Evolutionary conservation across 2,329 filamentous ascomycete genomes (phyloP).

Genomic region (Trichoderma citrinoviride): DNA sequence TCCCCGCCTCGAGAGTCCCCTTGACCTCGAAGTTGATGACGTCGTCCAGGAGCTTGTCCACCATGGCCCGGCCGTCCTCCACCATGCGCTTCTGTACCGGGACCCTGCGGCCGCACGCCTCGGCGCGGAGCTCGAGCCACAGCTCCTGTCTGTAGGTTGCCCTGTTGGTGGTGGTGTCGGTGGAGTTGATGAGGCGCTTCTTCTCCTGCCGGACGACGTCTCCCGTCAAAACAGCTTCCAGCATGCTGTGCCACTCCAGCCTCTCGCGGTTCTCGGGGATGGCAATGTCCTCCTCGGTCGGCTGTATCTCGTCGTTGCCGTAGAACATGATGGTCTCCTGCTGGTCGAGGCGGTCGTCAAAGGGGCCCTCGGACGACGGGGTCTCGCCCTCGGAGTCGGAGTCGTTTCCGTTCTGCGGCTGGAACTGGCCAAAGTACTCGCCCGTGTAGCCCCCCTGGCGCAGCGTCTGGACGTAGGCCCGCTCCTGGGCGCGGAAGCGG

Average conservation of each 20-base stretch:
- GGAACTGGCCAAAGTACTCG: constrained; percentile 73
- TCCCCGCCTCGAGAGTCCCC: constrained; percentile 86
- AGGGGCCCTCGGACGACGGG: constrained; percentile 77
- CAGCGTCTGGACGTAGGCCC: constrained; percentile 89
- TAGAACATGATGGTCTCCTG: constrained; percentile 92
- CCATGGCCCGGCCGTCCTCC: constrained; percentile 73
- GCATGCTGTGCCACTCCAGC: constrained; percentile 97
- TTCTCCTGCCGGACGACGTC: constrained; percentile 98
- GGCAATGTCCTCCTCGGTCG: constrained; percentile 83
- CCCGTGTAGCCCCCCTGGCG: constrained; percentile 63
- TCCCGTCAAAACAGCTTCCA: constrained; percentile 90
- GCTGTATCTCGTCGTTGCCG: constrained; percentile 83
- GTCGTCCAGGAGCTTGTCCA: constrained; percentile 76
- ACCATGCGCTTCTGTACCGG: constrained; percentile 83
- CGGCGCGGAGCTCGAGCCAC: constrained; percentile 85
- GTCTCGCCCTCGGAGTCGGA: constrained; percentile 91
- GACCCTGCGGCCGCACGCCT: constrained; percentile 77
- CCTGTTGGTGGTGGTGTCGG: constrained; percentile 55
- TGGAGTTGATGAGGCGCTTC: constrained; percentile 82
- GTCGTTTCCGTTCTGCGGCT: constrained; percentile 61
- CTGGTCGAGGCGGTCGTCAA: constrained; percentile 85
- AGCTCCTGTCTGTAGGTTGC: constrained; percentile 73
- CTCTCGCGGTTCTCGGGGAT: constrained; percentile 85
- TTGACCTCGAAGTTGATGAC: constrained; percentile 94
- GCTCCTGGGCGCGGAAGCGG: constrained; percentile 65